Base-by-base conservation (phyloP, 306 rosid genomes). In the Prinsepia uniflora region DNA sequence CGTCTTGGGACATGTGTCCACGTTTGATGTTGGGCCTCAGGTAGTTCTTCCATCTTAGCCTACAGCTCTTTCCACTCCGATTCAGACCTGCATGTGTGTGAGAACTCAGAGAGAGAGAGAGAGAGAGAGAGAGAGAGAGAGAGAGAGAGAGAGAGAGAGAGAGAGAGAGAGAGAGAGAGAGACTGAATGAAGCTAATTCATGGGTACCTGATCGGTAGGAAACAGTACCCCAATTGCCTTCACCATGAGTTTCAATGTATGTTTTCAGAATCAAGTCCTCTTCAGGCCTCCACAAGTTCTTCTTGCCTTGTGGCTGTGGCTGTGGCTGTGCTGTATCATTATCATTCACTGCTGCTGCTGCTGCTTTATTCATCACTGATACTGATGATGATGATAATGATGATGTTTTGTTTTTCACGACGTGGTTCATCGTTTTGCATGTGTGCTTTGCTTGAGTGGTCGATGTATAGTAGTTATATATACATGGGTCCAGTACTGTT, bases 41-140 rank as follows among this genome's bases (percentile, higher is more conserved):
- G 71, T 88, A 88, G 63, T 88, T 88, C 76, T 88, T 88, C 93
- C 93, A 88, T 74, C 93, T 77, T 50, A 88, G 78, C 78, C 93
- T 78, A 73, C 93, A 88, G 69, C 93, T 88, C 79, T 88, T 88
- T 56, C 90, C 93, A 39, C 90, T 85, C 70, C 93, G 83, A 72
- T 52, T 81, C 64, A 88, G 63, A 54, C 90, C 90, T 83, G 78
- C 22, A 5, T 52, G 2, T n/a, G 56, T 6, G 56, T 52, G 8
- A n/a, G 60, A 4, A 50, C 19, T 14, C 19, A 50, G 55, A 50
- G 55, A 17, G 55, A 48, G 53, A 48, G 53, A 48, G 53, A 48
- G 52, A 48, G 52, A 5, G 52, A 5, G 18, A 14, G 50, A 46
- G 50, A 11, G 10, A 52, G 56, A 48, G 53, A 48, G 52, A 48